A percentile compares a stretch with the other conserved stretches of the same genome.
Conservation (phyloP, 1,284 basidiomycete species). For the Cutaneotrichosporon sp. region DNA sequence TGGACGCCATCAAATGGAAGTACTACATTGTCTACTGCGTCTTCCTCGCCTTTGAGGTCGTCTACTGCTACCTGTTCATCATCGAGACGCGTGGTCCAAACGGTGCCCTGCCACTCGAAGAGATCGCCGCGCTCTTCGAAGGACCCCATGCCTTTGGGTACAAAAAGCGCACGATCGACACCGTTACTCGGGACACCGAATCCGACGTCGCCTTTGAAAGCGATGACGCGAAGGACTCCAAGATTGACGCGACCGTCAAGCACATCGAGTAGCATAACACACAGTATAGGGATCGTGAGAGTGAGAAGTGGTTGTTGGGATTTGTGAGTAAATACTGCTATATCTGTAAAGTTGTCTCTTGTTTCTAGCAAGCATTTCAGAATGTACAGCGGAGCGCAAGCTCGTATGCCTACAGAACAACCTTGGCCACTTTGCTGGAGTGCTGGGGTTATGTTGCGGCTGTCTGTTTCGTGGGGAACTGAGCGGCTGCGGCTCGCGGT, state of each 20-base stretch:
- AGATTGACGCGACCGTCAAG: neutral
- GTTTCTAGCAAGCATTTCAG: no score
- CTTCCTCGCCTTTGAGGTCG: conserved; percentile 39
- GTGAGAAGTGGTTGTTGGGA: no score
- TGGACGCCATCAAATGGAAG: conserved; percentile 27
- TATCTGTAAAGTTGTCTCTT: no score
- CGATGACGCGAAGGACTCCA: conserved; percentile 2
- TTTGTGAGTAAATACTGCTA: no score
- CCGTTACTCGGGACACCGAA: neutral
- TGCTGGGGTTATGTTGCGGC: no score
- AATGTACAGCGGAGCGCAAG: no score
- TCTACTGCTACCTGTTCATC: conserved; percentile 42
- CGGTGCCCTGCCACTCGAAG: conserved; percentile 40
- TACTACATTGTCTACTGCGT: conserved; percentile 35
- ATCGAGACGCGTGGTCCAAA: conserved; percentile 37
- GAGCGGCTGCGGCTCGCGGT: no score
- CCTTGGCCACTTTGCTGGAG: no score
- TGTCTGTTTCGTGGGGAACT: no score
- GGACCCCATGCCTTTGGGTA: conserved; percentile 14
- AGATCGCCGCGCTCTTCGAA: conserved; percentile 34
- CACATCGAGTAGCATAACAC: neutral
- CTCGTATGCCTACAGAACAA: no score
- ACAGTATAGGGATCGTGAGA: neutral
- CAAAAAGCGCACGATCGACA: conserved; percentile 11
- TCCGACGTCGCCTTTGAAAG: neutral